Evolutionary conservation across 345 rosid species (phyloP).

Genomic region (Hypericum androsaemum): DNA sequence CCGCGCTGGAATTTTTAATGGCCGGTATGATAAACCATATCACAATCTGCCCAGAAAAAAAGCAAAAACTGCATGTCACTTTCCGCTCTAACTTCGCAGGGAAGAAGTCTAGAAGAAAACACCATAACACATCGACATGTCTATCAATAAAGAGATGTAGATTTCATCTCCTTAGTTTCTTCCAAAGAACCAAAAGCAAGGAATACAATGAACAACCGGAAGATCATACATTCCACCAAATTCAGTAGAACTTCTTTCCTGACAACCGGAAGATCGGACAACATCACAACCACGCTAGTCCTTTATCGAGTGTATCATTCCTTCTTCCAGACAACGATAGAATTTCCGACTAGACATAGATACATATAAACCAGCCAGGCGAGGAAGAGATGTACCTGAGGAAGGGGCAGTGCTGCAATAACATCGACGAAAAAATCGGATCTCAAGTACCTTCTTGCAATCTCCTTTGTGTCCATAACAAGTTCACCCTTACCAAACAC

Average conservation of each 20-base stretch:
- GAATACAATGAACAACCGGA: too few species aligned
- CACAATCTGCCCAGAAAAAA: constrained; percentile 78
- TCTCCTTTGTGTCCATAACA: constrained; percentile 52
- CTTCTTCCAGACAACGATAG: too few species aligned
- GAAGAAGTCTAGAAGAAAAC: background rate
- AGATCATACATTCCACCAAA: too few species aligned
- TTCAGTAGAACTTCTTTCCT: too few species aligned
- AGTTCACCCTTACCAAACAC: constrained; percentile 82
- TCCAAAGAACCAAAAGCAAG: too few species aligned
- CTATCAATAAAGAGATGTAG: too few species aligned
- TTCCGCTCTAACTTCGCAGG: background rate
- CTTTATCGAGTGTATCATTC: too few species aligned
- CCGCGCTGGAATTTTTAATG: constrained; percentile 47
- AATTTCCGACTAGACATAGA: too few species aligned
- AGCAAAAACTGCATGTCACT: constrained; percentile 1
- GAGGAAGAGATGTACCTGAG: constrained; percentile 37
- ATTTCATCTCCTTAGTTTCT: too few species aligned
- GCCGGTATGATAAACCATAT: constrained; percentile 74
- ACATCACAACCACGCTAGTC: too few species aligned
- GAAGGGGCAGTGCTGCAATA: constrained; percentile 67
- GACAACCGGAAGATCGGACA: too few species aligned
- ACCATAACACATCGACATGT: too few species aligned
- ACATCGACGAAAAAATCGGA: constrained; percentile 72
- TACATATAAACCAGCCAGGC: background rate
- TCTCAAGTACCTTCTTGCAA: constrained; percentile 54